Percentiles rank a stretch among this genome's conserved stretches.
Conservation (phyloP, 345 rosid species). For the Dipteronia dyeriana region DNA sequence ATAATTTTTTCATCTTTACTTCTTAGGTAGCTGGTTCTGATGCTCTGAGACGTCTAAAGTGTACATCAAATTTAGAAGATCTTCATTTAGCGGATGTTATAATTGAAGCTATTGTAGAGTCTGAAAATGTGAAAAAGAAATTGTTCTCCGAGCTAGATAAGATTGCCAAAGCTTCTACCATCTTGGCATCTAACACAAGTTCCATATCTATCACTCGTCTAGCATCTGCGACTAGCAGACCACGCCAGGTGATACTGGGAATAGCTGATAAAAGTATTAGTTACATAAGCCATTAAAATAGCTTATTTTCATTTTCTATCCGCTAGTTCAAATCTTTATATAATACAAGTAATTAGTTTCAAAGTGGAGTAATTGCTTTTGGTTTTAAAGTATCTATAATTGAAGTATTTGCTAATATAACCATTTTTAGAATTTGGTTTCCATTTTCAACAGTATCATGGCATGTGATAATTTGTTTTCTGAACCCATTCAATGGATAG, state of each 20-base stretch:
- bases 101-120: constrained; percentile 86
- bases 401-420: not conserved
- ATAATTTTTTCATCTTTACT: constrained; percentile 3
- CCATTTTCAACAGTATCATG: not conserved
- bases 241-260: constrained; percentile 55
- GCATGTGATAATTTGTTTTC: not conserved
- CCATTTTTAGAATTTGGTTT: not conserved
- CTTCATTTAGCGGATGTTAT: constrained; percentile 60
- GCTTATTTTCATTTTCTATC: not conserved
- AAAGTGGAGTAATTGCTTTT: not conserved
- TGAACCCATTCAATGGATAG: not conserved
- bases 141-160: constrained; percentile 62
- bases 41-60: constrained; percentile 61
- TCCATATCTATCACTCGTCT: constrained; percentile 89
- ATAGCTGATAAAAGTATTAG: not conserved
- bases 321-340: not conserved
- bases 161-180: constrained; percentile 60
- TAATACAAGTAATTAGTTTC: not conserved
- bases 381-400: not conserved
- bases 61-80: constrained; percentile 61
- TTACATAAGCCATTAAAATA: not conserved
- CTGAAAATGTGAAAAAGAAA: constrained; percentile 75
- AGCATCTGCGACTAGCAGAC: constrained; percentile 74
- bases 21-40: constrained; percentile 53
- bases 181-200: constrained; percentile 91